Evolutionary conservation across 208 protist genomes (phyloP).

Genomic region (Trypanosoma scelopori): DNA sequence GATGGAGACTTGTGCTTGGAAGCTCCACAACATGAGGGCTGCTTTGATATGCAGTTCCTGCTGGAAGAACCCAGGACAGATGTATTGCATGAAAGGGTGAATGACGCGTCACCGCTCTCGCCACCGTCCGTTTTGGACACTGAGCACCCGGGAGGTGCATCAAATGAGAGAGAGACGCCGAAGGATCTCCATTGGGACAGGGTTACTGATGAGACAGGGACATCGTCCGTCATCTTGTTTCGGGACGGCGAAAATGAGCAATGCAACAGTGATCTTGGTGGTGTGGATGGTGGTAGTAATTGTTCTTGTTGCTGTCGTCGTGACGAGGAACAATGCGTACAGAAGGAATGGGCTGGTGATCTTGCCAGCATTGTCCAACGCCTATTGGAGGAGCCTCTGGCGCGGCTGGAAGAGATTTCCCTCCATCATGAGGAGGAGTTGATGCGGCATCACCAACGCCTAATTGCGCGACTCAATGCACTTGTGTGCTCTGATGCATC

Average conservation of each 20-base stretch:
- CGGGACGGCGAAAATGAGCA: constrained; percentile 1
- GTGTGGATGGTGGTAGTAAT: not conserved
- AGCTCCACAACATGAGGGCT: not conserved
- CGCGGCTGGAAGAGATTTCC: constrained; percentile 9
- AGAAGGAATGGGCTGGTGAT: not conserved
- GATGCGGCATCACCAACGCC: not conserved
- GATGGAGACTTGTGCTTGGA: constrained; percentile 1
- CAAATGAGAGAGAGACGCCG: not conserved
- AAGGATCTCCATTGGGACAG: not conserved
- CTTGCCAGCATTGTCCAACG: constrained; percentile 7
- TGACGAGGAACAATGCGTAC: no score
- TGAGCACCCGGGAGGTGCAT: not conserved
- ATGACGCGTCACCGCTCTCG: constrained; percentile 13
- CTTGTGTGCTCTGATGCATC: constrained; percentile 11
- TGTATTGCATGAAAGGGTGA: not conserved
- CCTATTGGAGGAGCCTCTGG: constrained; percentile 14
- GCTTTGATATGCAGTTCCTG: not conserved
- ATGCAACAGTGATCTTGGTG: not conserved
- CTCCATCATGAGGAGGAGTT: constrained; percentile 5
- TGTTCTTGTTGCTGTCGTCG: not conserved
- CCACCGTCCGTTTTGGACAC: constrained; percentile 20
- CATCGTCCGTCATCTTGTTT: not conserved
- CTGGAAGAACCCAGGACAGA: not conserved
- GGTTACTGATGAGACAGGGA: not conserved
- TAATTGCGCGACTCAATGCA: constrained; percentile 4